Evolutionary conservation across 345 rosid genomes (phyloP), one percentile per base, ranked within the genome.

Genomic region (Rubroshorea leprosula): DNA sequence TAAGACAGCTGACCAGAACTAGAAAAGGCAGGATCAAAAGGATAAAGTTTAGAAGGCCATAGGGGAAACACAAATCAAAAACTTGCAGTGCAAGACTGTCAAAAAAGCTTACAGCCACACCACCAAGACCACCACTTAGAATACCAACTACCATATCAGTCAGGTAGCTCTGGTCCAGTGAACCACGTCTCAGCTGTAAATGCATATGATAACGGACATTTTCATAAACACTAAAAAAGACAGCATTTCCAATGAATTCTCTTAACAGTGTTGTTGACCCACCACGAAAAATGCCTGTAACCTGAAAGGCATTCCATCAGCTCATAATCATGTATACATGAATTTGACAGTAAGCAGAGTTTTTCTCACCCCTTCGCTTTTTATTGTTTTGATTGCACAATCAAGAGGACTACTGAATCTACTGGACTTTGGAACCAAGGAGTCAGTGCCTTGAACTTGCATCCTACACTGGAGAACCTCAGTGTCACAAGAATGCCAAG

Each of bases 391-490:
- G 60, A 85, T 43, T 24, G 89, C 90, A 65, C 99, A 94, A 59
- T 83, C 90, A 52, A 94, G 84, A 65, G 97, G 87, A 59, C 89
- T 57, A 15, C 49, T 70, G 79, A 83, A 90, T 77, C 85, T 80
- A 66, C 69, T 70, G 45, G 75, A 60, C 63, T 67, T 76, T n/a
- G 86, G 89, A 74, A 90, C 80, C 66, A 87, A 45, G 5, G 93
- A 82, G 57, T 82, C 90, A 0, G 90, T 70, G 61, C 96, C 97
- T 69, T 94, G 99, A 76, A 94, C 78, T 82, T 94, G 99, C 95
- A 90, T 87, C 78, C 96, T 87, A 82, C 96, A 87, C 93, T 94
- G 95, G 55, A 83, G 71, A 67, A 70, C 67, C 70, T 46, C 63
- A 59, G 60, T 63, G 73, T 78, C 81, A 78, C 48, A 55, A 43